Percentiles rank a stretch among this genome's conserved stretches.
Conservation (phyloP, 805 yeast genomes). For the Yarrowia keelungensis region DNA sequence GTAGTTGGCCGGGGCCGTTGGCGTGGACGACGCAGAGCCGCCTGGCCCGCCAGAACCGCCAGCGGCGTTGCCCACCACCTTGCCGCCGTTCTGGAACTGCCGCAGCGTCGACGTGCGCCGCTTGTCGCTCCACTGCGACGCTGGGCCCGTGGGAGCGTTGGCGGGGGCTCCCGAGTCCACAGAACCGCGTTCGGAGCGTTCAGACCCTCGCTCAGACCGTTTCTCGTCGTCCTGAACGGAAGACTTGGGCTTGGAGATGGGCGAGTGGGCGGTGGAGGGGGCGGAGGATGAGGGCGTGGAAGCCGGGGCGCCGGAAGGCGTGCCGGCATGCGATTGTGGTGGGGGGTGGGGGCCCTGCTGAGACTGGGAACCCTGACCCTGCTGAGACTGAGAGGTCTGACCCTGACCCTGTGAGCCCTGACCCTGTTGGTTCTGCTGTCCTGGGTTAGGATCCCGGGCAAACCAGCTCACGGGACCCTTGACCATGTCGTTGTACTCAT, state of each 20-base stretch:
- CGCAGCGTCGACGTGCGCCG: constrained; percentile 35
- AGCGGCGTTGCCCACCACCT: background rate
- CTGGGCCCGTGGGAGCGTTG: constrained; percentile 37
- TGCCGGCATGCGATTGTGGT: constrained; percentile 31
- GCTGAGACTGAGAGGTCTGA: constrained; percentile 27
- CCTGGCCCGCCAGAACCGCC: no score
- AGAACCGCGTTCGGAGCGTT: no score
- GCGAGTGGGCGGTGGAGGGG: constrained; percentile 37
- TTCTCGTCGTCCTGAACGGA: constrained; percentile 16
- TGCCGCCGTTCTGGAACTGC: constrained; percentile 33
- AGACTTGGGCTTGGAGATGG: constrained; percentile 32
- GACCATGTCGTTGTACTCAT: constrained; percentile 40
- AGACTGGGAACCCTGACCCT: background rate
- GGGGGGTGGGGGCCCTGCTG: constrained; percentile 20
- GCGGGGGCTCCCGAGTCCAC: constrained; percentile 12
- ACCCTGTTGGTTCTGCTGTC: constrained; percentile 26
- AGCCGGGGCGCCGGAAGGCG: constrained; percentile 6
- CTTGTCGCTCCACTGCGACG: constrained; percentile 39
- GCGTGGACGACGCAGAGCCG: background rate
- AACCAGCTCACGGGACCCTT: constrained; percentile 40
- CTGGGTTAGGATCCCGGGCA: constrained; percentile 10
- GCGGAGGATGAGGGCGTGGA: constrained; percentile 12
- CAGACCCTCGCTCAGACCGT: no score
- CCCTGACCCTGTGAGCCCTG: background rate
- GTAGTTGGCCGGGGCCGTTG: constrained; percentile 33